Percentiles rank a stretch among this genome's conserved stretches.
These are phyloP conservation scores for Sporothrix variecibatus DNA, from an alignment of 2,329 filamentous ascomycete species.

Conservation along the genomic window DNA sequence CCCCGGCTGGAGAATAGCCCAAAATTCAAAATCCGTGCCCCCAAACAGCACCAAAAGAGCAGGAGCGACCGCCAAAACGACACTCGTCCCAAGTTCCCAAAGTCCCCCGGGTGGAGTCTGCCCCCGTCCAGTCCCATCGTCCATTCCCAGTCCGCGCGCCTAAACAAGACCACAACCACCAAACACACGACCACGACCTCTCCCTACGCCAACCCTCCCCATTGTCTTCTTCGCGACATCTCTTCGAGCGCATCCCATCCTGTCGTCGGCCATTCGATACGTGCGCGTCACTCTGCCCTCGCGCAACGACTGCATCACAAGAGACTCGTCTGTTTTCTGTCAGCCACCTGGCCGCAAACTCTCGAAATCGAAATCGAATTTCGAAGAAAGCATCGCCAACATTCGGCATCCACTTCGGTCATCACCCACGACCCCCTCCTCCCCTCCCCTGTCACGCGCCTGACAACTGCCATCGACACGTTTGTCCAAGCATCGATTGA, in stretches of 20 bases:
- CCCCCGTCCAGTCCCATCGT: constrained; percentile 18
- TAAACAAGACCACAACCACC: constrained; percentile 19
- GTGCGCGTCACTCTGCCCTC: not conserved
- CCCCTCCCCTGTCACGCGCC: constrained; percentile 10
- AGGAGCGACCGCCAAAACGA: not conserved
- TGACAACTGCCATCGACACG: constrained; percentile 8
- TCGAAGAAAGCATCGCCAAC: not conserved
- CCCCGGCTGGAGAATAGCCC: constrained; percentile 11
- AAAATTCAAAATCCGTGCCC: not conserved
- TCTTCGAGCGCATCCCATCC: not conserved
- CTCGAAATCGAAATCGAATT: no score
- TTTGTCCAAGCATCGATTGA: no score
- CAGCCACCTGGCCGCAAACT: constrained; percentile 2
- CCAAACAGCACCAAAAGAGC: not conserved
- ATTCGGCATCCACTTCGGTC: not conserved
- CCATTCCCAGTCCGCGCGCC: constrained; percentile 19
- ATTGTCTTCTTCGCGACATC: constrained; percentile 6
- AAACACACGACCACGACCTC: constrained; percentile 4
- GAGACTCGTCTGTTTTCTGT: not conserved
- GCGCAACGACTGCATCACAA: not conserved
- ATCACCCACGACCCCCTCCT: not conserved
- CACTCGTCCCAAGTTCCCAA: not conserved
- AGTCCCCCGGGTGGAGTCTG: not conserved
- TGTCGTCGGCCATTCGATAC: not conserved
- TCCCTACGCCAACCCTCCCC: not conserved